Percentiles rank a stretch among this genome's conserved stretches.
phyloP scores from a whole-genome alignment of 202 grass and related monocot species.

The Hordeum pubiflorum region DNA sequence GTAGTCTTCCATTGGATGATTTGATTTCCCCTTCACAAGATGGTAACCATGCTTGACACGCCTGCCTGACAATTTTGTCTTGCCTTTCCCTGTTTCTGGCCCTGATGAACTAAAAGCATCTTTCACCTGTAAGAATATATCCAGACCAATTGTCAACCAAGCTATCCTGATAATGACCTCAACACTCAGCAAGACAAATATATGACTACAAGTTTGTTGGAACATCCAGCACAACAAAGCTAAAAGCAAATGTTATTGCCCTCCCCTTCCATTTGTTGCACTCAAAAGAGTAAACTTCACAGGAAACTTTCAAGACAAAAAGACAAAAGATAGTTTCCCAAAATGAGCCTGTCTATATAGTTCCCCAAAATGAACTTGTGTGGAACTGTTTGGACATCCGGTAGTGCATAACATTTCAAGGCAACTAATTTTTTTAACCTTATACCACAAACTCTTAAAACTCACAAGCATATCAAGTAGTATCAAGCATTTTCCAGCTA shows the following conservation, averaged over 20 bases:
- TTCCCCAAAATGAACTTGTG: neutral
- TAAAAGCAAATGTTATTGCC: neutral
- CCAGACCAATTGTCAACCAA: conserved; percentile 7
- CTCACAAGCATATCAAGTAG: neutral
- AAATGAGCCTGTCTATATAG: no score
- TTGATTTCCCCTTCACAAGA: conserved; percentile 87
- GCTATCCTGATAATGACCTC: neutral
- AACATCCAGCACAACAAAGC: neutral
- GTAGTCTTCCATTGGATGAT: conserved; percentile 92
- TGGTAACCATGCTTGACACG: conserved; percentile 74
- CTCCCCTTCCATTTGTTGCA: no score
- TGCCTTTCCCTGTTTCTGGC: conserved; percentile 84
- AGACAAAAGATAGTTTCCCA: neutral
- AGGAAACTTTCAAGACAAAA: neutral
- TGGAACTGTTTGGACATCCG: neutral
- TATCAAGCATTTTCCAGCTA: neutral
- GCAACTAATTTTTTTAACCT: neutral
- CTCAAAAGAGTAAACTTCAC: neutral
- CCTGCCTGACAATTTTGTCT: conserved; percentile 72
- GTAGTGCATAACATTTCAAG: neutral
- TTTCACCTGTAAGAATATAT: conserved; percentile 50
- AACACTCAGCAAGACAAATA: conserved; percentile 5
- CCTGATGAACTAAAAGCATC: conserved; percentile 68
- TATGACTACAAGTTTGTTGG: neutral
- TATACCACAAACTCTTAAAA: neutral